A percentile compares a stretch with the other conserved stretches of the same genome.
phyloP scores from a whole-genome alignment of 352 stramenopile species.

The Peronospora belbahrii region DNA sequence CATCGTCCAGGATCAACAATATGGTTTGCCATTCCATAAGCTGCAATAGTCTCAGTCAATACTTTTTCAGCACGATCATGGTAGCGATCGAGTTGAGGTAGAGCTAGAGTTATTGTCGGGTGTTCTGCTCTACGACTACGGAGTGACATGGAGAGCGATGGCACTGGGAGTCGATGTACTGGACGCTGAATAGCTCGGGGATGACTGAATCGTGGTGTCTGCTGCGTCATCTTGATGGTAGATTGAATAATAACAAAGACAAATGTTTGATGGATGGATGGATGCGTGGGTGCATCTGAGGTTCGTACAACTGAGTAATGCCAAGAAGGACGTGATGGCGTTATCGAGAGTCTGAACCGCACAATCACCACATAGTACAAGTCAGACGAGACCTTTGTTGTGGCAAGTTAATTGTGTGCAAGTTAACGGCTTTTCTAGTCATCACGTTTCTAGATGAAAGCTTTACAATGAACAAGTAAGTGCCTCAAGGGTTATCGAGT shows the following conservation, averaged over 20 bases:
- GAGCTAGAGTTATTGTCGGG: slow-evolving; percentile 8
- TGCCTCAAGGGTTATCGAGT: too few relatives aligned
- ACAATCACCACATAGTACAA: slow-evolving; percentile 2
- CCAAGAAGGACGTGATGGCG: slow-evolving; percentile 1
- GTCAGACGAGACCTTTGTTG: slow-evolving; percentile 8
- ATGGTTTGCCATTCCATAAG: slow-evolving; percentile 19
- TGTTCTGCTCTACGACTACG: slow-evolving; percentile 18
- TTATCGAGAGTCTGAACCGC: slow-evolving; percentile 14
- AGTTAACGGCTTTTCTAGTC: not conserved
- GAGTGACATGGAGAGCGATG: slow-evolving; percentile 23
- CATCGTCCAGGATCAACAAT: slow-evolving; percentile 26
- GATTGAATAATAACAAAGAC: slow-evolving; percentile 18
- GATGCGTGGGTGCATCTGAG: slow-evolving; percentile 4
- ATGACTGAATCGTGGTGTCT: slow-evolving; percentile 6
- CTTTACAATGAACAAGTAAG: slow-evolving; percentile 11
- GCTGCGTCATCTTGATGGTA: slow-evolving; percentile 10
- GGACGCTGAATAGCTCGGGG: slow-evolving; percentile 18
- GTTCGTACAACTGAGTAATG: slow-evolving; percentile 1
- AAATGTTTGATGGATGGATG: not conserved
- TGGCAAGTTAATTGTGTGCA: not conserved
- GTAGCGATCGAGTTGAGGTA: slow-evolving; percentile 33
- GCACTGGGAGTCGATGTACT: slow-evolving; percentile 9
- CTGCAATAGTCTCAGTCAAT: slow-evolving; percentile 29
- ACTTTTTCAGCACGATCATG: slow-evolving; percentile 27
- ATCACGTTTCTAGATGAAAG: too few relatives aligned